Conservation (phyloP, 2,329 filamentous ascomycete species). For the Stachybotrys chartarum region DNA sequence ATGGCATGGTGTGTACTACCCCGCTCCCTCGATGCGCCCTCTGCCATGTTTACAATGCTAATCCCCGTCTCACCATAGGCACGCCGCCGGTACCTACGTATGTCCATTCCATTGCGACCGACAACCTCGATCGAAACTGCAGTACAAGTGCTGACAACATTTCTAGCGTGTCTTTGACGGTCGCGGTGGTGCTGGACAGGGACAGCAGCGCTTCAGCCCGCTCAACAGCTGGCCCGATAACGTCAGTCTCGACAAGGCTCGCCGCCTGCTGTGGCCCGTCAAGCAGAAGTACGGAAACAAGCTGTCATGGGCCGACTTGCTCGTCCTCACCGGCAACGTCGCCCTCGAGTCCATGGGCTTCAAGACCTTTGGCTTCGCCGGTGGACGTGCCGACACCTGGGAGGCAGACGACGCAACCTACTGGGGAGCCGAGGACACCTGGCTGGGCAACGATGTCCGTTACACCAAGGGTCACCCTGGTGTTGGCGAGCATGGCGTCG, state of each 20-base stretch:
- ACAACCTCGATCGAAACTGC: too few relatives aligned
- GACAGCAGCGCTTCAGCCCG: conserved; percentile 73
- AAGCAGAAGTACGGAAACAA: conserved; percentile 82
- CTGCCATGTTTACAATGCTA: too few relatives aligned
- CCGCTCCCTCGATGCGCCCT: too few relatives aligned
- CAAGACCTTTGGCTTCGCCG: conserved; percentile 66
- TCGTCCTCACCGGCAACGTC: conserved; percentile 67
- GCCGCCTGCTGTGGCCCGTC: conserved; percentile 68
- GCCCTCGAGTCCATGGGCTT: conserved; percentile 72
- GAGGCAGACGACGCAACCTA: conserved; percentile 70
- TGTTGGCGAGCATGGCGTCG: too few relatives aligned
- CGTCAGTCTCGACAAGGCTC: conserved; percentile 70
- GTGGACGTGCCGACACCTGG: conserved; percentile 65
- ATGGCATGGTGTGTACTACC: conserved; percentile 54
- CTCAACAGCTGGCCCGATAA: conserved; percentile 80
- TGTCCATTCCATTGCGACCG: too few relatives aligned
- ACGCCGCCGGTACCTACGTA: conserved; percentile 66
- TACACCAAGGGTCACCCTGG: conserved; percentile 42
- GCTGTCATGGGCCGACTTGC: conserved; percentile 72
- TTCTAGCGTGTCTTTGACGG: conserved; percentile 57
- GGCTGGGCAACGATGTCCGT: conserved; percentile 64
- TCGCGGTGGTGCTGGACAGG: conserved; percentile 62
- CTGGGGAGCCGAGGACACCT: conserved; percentile 70
- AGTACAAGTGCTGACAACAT: too few relatives aligned
- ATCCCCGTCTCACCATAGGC: conserved; percentile 17